phyloP scores from a whole-genome alignment of 495 filamentous ascomycete genomes.

The Penicillium arizonense region DNA sequence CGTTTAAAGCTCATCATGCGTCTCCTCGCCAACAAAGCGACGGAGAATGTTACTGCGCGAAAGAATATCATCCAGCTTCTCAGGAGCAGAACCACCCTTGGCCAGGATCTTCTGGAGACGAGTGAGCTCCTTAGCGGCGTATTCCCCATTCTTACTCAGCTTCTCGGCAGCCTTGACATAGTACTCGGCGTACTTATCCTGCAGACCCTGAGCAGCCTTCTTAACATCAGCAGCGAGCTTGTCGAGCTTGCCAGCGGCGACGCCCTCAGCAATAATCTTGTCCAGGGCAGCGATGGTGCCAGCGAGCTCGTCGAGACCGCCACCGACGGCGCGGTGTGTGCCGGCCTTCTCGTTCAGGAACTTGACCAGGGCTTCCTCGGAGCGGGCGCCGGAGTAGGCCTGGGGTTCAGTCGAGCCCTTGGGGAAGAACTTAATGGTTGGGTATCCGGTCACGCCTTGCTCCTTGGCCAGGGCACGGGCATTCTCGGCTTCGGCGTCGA shows the following conservation, averaged over 20 bases:
- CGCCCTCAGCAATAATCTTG: constrained; percentile 65
- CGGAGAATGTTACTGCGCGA: constrained; percentile 85
- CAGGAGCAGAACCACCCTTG: constrained; percentile 80
- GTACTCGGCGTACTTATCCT: constrained; percentile 88
- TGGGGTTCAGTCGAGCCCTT: constrained; percentile 74
- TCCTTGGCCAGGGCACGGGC: constrained; percentile 72
- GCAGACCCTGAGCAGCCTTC: constrained; percentile 63
- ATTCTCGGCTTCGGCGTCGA: constrained; percentile 87
- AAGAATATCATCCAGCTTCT: constrained; percentile 87
- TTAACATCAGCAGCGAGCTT: constrained; percentile 63
- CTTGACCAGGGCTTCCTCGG: constrained; percentile 70
- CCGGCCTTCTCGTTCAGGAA: constrained; percentile 90
- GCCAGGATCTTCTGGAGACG: constrained; percentile 75
- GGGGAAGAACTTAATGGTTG: constrained; percentile 98
- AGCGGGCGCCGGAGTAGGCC: constrained; percentile 74
- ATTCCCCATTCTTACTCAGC: constrained; percentile 69
- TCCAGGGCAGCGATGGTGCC: constrained; percentile 82
- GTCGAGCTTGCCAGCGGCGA: constrained; percentile 49
- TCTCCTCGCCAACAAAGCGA: constrained; percentile 59
- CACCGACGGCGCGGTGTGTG: constrained; percentile 81
- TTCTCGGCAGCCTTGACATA: constrained; percentile 90
- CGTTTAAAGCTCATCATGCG: constrained; percentile 65
- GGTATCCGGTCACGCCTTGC: constrained; percentile 81
- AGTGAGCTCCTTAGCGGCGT: constrained; percentile 81
- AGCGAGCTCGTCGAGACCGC: constrained; percentile 73